These are phyloP conservation scores for Dactylellina sp. DNA, from an alignment of 2,329 filamentous ascomycete genomes.

Conservation along the genomic window DNA sequence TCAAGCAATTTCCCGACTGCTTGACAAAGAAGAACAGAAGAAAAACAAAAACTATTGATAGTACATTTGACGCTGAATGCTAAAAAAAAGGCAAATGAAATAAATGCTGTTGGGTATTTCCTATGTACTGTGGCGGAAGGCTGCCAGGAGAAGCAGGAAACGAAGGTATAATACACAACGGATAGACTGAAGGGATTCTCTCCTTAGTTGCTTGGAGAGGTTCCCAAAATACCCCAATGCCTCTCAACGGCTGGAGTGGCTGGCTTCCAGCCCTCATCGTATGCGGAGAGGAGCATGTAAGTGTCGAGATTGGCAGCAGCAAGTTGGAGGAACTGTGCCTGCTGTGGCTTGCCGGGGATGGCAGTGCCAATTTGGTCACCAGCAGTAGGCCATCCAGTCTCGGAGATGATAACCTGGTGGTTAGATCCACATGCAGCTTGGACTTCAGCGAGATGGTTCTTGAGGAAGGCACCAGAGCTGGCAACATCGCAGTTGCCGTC, in stretches of 20 bases:
- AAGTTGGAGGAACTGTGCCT: slow-evolving; percentile 73
- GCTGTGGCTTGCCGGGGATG: slow-evolving; percentile 75
- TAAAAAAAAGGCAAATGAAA: slow-evolving; percentile 9
- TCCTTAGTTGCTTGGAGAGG: slow-evolving; percentile 34
- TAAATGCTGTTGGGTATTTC: slow-evolving; percentile 44
- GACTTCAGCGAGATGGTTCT: slow-evolving; percentile 65
- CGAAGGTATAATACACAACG: not conserved
- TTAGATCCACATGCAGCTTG: slow-evolving; percentile 33
- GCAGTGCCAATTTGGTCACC: slow-evolving; percentile 77
- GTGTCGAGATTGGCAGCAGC: slow-evolving; percentile 65
- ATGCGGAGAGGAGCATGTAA: slow-evolving; percentile 81
- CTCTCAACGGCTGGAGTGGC: slow-evolving; percentile 74
- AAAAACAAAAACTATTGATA: slow-evolving; percentile 11
- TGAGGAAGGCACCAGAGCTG: slow-evolving; percentile 76
- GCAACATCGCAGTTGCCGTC: slow-evolving; percentile 72
- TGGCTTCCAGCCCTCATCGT: slow-evolving; percentile 82
- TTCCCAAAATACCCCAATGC: slow-evolving; percentile 75
- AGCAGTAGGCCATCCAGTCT: slow-evolving; percentile 83
- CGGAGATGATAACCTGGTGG: slow-evolving; percentile 79
- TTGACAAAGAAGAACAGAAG: slow-evolving; percentile 24
- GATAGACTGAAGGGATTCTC: not conserved
- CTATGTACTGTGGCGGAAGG: slow-evolving; percentile 11
- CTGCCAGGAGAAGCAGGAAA: not conserved
- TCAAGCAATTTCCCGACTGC: slow-evolving; percentile 41
- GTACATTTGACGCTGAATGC: not conserved